phyloP scores from a whole-genome alignment of 2,329 filamentous ascomycete species.

The Diaporthe velutina region DNA sequence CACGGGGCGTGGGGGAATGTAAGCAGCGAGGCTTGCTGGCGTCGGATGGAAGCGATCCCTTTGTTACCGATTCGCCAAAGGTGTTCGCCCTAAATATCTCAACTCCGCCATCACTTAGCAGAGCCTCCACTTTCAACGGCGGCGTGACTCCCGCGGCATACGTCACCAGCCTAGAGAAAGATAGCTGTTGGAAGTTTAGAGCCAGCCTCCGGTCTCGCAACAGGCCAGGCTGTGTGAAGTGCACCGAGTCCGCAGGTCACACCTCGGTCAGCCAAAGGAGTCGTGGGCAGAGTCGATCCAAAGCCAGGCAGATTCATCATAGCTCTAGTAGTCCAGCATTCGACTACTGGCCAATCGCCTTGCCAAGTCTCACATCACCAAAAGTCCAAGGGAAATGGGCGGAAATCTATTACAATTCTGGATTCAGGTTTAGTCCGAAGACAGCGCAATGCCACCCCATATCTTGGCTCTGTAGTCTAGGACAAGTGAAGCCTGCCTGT shows the following conservation, averaged over 20 bases:
- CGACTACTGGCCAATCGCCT: neutral
- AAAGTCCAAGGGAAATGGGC: too few species aligned
- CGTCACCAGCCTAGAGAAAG: constrained; percentile 6
- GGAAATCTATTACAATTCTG: constrained; percentile 9
- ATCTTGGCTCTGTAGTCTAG: constrained; percentile 16
- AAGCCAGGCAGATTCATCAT: neutral
- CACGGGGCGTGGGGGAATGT: constrained; percentile 18
- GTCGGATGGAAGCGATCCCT: constrained; percentile 4
- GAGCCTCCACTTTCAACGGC: constrained; percentile 11
- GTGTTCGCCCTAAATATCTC: neutral
- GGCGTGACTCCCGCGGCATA: neutral
- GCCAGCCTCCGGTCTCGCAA: constrained; percentile 3
- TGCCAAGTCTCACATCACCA: neutral
- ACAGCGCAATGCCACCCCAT: neutral
- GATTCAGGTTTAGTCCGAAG: neutral
- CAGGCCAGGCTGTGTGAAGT: neutral
- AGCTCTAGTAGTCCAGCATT: neutral
- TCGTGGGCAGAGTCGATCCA: too few species aligned
- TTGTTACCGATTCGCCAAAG: constrained; percentile 1
- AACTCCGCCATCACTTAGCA: constrained; percentile 14
- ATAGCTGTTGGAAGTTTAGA: neutral
- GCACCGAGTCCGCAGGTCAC: neutral
- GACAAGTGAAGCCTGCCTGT: constrained; percentile 11
- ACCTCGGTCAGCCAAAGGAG: neutral
- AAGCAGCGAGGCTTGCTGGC: constrained; percentile 29